Base-by-base conservation (phyloP, 2,329 filamentous ascomycete genomes). In the Penicillium sp. region DNA sequence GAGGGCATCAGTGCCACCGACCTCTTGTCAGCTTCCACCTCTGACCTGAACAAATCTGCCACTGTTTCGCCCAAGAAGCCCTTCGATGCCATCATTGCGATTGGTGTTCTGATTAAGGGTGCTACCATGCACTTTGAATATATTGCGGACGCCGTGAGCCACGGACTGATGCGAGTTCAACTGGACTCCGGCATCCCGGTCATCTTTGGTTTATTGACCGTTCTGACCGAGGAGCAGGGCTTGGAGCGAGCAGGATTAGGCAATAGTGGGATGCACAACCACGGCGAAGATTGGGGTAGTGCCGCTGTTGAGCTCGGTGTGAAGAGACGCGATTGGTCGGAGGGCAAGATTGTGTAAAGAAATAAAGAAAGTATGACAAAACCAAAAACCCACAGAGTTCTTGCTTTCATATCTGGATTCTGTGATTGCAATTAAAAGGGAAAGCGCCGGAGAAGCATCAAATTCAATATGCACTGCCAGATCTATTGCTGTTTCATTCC, bases 91-190 rank as follows among this genome's bases (percentile, higher is more conserved):
- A 86, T 99, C 61, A 92, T 99, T 63, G 92, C 94, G 51, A 89
- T 99, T 64, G 94, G 94, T 53, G 92, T 96, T 54, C 85, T 99
- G 58, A 97, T 99, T 79, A 99, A 99, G 81, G 94, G 94, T 73
- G 90, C 96, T 77, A 97, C 94, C 6, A 97, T 97, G 92, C 94
- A 99, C 78, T 99, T 99, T 70, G 94, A 99, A 78, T 97, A 99
- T 79, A 99, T 99, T 67, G 84, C 92, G 41, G 94, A 97, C 62
- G 85, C 90, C 40, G 92, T 95, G 6, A 91, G 87, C 55, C 90
- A 96, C 59, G 94, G 91, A 6, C 82, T 99, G 58, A 99, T 99
- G 94, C 87, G 90, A 61, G 87, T 97, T 56, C 92, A 96, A 75
- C 81, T 97, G 53, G 93, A 99, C 73, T 87, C 86, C 9, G 89